Evolutionary conservation across 192 early-diverging fungal species (phyloP), one percentile per base, ranked within the genome.

Genomic region (Entomortierella parvispora): DNA sequence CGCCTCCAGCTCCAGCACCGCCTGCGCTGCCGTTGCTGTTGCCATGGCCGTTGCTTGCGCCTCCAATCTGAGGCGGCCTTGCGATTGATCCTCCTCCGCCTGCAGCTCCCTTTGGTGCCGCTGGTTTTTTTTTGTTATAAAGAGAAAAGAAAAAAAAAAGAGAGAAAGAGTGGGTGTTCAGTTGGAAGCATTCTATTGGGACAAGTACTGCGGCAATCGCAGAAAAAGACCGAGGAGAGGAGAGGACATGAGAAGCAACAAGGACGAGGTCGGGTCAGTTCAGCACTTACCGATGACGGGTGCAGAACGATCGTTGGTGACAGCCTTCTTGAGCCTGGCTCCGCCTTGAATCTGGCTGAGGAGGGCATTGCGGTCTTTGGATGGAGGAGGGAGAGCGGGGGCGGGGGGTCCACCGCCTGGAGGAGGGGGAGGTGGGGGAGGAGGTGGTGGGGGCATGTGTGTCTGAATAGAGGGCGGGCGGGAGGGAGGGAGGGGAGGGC

Each of bases 271-370:
- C n/a, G n/a, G n/a, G n/a, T n/a, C n/a, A n/a, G n/a, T n/a, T n/a
- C n/a, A 63, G 37, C 20, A 20, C 75, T 77, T 80, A 84, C 81
- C 65, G 32, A 90, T 51, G 32, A 74, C 10, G 18, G 91, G 88
- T 4, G 78, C 83, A 9, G 93, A 91, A 29, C 89, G 85, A 71
- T 94, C 93, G 52, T 90, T 92, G 5, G 93, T 94, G 37, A 81
- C 68, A 18, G 89, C 52, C 71, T 93, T 92, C 46, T 90, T 90
- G 26, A 94, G 85, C 50, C 43, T 62, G 48, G 74, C 84, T 34
- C 93, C 93, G 53, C 86, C 63, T 65, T 94, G 93, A 71, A 94
- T 94, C 68, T 93, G 88, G 34, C 70, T 42, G 65, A 93, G 81
- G 51, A 94, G 82, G 18, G 87, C 90, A 67, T 62, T 77, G 65